These are phyloP conservation scores for Clausena lansium DNA, from an alignment of 345 rosid species.

Conservation along the genomic window DNA sequence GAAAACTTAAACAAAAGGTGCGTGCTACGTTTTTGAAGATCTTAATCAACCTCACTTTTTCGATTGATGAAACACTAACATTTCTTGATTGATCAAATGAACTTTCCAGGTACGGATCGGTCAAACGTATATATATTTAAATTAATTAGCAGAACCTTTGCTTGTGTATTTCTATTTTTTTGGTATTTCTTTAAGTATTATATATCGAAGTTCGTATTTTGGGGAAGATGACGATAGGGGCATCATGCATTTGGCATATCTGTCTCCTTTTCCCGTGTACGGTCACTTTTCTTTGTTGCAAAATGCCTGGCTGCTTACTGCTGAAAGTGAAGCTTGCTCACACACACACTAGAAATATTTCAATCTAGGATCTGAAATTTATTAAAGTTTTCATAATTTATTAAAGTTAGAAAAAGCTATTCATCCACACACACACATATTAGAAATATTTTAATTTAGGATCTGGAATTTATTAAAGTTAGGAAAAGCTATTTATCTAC, in stretches of 20 bases:
- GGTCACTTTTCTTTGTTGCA: slow-evolving; percentile 1
- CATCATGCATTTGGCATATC: background rate
- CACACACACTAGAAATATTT: too few species aligned
- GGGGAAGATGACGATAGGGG: slow-evolving; percentile 17
- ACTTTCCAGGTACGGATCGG: background rate
- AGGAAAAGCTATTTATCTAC: too few species aligned
- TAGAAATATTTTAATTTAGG: too few species aligned
- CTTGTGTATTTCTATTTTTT: background rate
- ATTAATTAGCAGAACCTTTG: background rate
- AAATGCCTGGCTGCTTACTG: background rate
- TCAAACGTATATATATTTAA: background rate
- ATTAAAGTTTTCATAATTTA: too few species aligned
- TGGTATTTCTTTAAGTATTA: background rate
- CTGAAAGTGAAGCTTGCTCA: slow-evolving; percentile 11
- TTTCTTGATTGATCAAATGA: background rate
- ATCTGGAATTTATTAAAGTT: too few species aligned
- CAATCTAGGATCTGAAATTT: too few species aligned
- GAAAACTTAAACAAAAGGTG: background rate
- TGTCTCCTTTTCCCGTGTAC: slow-evolving; percentile 14
- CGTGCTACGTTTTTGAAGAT: background rate
- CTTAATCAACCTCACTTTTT: background rate
- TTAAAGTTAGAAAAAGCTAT: too few species aligned
- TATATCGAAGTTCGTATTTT: background rate
- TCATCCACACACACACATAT: too few species aligned
- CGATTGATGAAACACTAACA: background rate